Conservation (phyloP, 2,329 filamentous ascomycete genomes). For the Cercospora sojina region DNA sequence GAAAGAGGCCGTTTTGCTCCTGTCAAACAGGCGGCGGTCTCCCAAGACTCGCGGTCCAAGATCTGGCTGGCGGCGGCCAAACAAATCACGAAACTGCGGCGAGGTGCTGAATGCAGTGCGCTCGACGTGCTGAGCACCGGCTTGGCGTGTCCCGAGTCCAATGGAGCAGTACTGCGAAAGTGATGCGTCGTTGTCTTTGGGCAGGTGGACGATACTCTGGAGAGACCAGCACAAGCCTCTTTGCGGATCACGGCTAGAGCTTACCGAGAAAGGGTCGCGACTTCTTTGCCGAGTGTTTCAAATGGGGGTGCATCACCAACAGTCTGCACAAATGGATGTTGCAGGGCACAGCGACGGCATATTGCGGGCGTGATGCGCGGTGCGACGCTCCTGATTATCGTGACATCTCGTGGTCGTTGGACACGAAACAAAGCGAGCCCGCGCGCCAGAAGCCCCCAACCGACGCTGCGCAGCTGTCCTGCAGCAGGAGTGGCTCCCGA, state of each 20-base stretch:
- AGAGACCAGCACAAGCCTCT: slow-evolving; percentile 5
- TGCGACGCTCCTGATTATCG: background rate
- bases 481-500: slow-evolving; percentile 2
- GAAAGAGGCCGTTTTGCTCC: slow-evolving; percentile 5
- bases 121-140: slow-evolving; percentile 6
- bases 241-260: background rate
- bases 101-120: slow-evolving; percentile 4
- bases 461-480: background rate
- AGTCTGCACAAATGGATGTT: background rate
- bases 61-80: slow-evolving; percentile 23
- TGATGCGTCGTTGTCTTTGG: slow-evolving; percentile 9
- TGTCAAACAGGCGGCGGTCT: slow-evolving; percentile 15
- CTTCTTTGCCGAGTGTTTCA: slow-evolving; percentile 3
- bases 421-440: background rate
- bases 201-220: slow-evolving; percentile 2
- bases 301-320: background rate
- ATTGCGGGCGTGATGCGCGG: background rate
- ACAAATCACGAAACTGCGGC: slow-evolving; percentile 18
- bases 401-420: slow-evolving; percentile 7
- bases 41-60: slow-evolving; percentile 11
- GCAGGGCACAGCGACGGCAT: background rate
- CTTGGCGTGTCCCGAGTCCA: slow-evolving; percentile 22
- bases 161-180: slow-evolving; percentile 8
- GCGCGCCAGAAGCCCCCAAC: background rate
- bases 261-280: slow-evolving; percentile 5